Evolutionary conservation across 2,329 filamentous ascomycete genomes (phyloP).

Genomic region (Botryotinia calthae): DNA sequence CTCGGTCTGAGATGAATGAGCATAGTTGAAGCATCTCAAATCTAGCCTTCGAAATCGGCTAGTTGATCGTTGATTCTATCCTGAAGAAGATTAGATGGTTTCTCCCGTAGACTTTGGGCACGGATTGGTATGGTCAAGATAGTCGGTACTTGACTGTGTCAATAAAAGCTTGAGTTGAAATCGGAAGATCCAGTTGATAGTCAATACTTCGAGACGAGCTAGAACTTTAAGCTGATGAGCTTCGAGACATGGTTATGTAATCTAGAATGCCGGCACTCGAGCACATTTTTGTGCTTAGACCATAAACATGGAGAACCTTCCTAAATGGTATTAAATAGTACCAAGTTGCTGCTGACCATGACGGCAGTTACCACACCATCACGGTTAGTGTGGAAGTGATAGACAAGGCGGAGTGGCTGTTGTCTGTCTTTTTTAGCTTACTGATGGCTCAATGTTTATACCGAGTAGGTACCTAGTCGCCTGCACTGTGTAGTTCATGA

Average conservation of each 20-base stretch:
- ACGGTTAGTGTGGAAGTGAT: neutral
- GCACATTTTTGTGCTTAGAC: neutral
- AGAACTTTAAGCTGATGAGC: neutral
- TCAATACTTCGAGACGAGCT: neutral
- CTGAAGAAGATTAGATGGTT: neutral
- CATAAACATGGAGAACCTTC: neutral
- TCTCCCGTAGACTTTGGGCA: neutral
- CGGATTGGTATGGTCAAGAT: neutral
- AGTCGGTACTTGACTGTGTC: neutral
- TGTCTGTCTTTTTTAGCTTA: neutral
- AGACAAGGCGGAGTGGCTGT: neutral
- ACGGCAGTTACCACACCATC: neutral
- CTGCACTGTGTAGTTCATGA: neutral
- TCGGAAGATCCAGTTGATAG: neutral
- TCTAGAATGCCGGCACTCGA: neutral
- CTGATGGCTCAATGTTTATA: neutral
- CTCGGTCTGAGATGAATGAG: neutral
- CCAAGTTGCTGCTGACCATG: neutral
- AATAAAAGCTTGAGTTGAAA: neutral
- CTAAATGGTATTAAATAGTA: neutral
- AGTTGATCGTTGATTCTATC: neutral
- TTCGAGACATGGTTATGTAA: conserved; percentile 1
- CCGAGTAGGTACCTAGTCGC: neutral
- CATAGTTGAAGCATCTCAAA: neutral
- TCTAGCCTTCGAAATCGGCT: neutral